A percentile compares a stretch with the other conserved stretches of the same genome.
phyloP scores from a whole-genome alignment of 768 basidiomycete genomes.

The Boletus fagicola region DNA sequence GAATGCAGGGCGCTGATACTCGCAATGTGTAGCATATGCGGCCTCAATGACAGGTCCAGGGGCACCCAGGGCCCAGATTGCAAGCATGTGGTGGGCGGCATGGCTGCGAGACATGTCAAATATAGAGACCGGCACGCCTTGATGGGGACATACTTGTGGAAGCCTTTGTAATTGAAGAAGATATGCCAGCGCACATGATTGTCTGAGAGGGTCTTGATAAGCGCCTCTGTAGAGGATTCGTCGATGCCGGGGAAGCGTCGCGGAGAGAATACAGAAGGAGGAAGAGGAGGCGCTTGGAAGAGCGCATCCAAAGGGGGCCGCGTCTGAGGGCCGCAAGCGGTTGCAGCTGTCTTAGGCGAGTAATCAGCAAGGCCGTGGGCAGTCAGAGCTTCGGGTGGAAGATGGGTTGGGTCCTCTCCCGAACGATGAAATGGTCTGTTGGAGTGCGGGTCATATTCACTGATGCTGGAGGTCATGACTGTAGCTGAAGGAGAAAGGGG shows the following conservation, averaged over 20 bases:
- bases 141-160: slow-evolving; percentile 30
- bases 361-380: slow-evolving; percentile 25
- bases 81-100: slow-evolving; percentile 54
- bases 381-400: slow-evolving; percentile 14
- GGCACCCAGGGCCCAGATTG: slow-evolving; percentile 62
- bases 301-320: slow-evolving; percentile 18
- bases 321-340: slow-evolving; percentile 1
- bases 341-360: slow-evolving; percentile 20
- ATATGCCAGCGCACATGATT: slow-evolving; percentile 55
- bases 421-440: slow-evolving; percentile 17
- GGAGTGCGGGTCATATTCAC: slow-evolving; percentile 10
- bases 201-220: slow-evolving; percentile 43
- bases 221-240: slow-evolving; percentile 38
- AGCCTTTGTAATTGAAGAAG: slow-evolving; percentile 46
- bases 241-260: slow-evolving; percentile 35
- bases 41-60: slow-evolving; percentile 39
- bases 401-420: slow-evolving; percentile 21
- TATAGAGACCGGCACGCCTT: slow-evolving; percentile 6
- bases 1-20: slow-evolving; percentile 38
- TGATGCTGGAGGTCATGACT: slow-evolving; percentile 12
- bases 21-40: slow-evolving; percentile 42
- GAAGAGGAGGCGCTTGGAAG: slow-evolving; percentile 25
- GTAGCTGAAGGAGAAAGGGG: not conserved
- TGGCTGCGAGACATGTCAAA: slow-evolving; percentile 41
- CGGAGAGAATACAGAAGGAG: slow-evolving; percentile 36